Percentiles rank a stretch among this genome's conserved stretches.
These are phyloP conservation scores for Clitocybe nebularis DNA, from an alignment of 1,284 basidiomycete genomes.

Conservation along the genomic window DNA sequence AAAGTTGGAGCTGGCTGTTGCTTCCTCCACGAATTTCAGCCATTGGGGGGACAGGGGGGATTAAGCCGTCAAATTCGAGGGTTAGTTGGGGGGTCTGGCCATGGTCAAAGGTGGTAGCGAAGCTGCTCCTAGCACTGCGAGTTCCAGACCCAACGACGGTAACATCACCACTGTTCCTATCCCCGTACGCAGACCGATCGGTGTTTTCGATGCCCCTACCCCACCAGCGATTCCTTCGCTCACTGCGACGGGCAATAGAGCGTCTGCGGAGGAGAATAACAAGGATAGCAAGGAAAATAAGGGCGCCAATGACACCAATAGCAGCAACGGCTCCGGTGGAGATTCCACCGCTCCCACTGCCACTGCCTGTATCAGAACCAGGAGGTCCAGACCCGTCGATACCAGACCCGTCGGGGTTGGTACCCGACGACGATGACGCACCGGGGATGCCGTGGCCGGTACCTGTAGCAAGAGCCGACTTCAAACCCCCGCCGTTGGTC, in stretches of 20 bases:
- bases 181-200: conserved; percentile 20
- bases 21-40: conserved; percentile 37
- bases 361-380: conserved; percentile 2
- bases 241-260: conserved; percentile 24
- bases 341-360: conserved; percentile 10
- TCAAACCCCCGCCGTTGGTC: not conserved
- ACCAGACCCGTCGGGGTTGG: conserved; percentile 1
- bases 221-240: conserved; percentile 32
- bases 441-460: conserved; percentile 1
- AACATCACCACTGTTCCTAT: conserved; percentile 16
- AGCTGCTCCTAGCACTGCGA: conserved; percentile 30
- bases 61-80: conserved; percentile 15
- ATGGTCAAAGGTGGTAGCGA: conserved; percentile 34
- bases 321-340: conserved; percentile 28
- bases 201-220: conserved; percentile 17
- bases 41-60: conserved; percentile 43
- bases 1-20: conserved; percentile 11
- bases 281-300: conserved; percentile 22
- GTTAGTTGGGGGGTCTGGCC: conserved; percentile 19
- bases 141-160: conserved; percentile 12
- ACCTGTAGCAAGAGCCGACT: conserved; percentile 4
- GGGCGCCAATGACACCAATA: conserved; percentile 23
- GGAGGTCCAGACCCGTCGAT: not conserved
- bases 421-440: conserved; percentile 8
- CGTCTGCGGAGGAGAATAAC: conserved; percentile 31